These are phyloP conservation scores for Adansonia gregorii DNA, from an alignment of 441 rosid species.

Conservation along the genomic window DNA sequence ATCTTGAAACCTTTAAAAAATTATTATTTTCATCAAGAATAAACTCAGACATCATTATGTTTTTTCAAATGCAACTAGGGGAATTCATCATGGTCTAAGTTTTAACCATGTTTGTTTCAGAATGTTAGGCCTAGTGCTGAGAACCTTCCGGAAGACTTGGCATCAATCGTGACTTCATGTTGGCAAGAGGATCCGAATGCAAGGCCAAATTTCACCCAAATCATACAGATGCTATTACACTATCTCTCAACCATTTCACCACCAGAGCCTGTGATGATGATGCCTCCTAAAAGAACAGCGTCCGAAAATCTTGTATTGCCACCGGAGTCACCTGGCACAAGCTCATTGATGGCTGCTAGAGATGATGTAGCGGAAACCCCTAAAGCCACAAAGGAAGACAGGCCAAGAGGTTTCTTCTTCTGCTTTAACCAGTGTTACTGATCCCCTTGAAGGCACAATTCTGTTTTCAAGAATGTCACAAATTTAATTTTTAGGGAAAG, in stretches of 20 bases:
- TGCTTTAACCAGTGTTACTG: conserved; percentile 69
- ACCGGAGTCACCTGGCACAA: conserved; percentile 88
- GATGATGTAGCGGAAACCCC: conserved; percentile 53
- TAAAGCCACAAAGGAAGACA: conserved; percentile 40
- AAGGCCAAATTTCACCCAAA: conserved; percentile 79
- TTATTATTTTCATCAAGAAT: not conserved
- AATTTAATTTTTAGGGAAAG: conserved; percentile 24
- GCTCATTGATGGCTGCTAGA: conserved; percentile 73
- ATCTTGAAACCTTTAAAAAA: not conserved
- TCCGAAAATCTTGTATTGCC: conserved; percentile 69
- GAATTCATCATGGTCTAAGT: conserved; percentile 1
- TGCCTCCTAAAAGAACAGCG: conserved; percentile 55
- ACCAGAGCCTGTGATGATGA: conserved; percentile 47
- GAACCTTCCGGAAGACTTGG: conserved; percentile 73
- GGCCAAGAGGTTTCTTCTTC: conserved; percentile 61
- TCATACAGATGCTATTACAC: conserved; percentile 79
- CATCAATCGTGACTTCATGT: conserved; percentile 75
- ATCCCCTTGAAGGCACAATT: conserved; percentile 29
- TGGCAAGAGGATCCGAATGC: conserved; percentile 95
- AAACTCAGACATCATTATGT: not conserved
- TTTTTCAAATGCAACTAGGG: not conserved
- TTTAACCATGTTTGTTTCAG: conserved; percentile 43
- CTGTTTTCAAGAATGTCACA: not conserved
- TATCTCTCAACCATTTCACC: conserved; percentile 64
- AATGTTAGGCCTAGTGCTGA: conserved; percentile 88